Conservation (phyloP, 1,139 yeast genomes). For the Hansenula anomala region DNA sequence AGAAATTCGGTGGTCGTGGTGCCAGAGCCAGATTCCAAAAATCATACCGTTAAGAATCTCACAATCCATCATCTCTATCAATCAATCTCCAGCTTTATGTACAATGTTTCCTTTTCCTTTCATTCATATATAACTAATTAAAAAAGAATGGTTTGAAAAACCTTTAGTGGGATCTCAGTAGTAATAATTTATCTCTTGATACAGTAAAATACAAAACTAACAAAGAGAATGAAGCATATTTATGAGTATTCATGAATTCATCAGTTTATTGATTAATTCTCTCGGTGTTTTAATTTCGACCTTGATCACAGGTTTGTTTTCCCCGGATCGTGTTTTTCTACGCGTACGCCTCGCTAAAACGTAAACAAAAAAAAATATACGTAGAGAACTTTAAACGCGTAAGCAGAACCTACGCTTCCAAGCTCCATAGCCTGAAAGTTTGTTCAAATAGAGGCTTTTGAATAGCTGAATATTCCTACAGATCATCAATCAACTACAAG, state of each 20-base stretch:
- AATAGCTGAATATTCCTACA: too few relatives aligned
- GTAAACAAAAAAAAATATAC: not conserved
- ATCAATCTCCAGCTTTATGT: slow-evolving; percentile 4
- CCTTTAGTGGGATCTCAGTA: too few relatives aligned
- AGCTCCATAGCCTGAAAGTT: too few relatives aligned
- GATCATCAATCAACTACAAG: too few relatives aligned
- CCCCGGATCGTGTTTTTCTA: not conserved
- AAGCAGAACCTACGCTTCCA: not conserved
- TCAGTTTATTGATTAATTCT: too few relatives aligned
- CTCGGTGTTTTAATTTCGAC: not conserved
- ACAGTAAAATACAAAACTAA: too few relatives aligned
- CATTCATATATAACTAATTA: slow-evolving; percentile 3
- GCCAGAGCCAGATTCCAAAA: slow-evolving; percentile 99
- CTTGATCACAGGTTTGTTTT: not conserved
- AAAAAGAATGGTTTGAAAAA: slow-evolving; percentile 4
- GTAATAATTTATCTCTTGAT: too few relatives aligned
- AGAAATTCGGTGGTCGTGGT: slow-evolving; percentile 99
- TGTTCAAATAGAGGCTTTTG: too few relatives aligned
- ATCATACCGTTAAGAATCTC: slow-evolving; percentile 88
- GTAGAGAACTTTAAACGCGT: not conserved
- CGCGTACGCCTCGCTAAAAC: not conserved
- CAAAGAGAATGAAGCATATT: too few relatives aligned
- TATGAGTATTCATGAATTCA: too few relatives aligned
- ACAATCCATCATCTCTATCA: not conserved
- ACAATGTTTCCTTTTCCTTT: slow-evolving; percentile 4